Percentiles rank a stretch among this genome's conserved stretches.
phyloP scores from a whole-genome alignment of 257 asterid species.

The Nicotiana tabacum region DNA sequence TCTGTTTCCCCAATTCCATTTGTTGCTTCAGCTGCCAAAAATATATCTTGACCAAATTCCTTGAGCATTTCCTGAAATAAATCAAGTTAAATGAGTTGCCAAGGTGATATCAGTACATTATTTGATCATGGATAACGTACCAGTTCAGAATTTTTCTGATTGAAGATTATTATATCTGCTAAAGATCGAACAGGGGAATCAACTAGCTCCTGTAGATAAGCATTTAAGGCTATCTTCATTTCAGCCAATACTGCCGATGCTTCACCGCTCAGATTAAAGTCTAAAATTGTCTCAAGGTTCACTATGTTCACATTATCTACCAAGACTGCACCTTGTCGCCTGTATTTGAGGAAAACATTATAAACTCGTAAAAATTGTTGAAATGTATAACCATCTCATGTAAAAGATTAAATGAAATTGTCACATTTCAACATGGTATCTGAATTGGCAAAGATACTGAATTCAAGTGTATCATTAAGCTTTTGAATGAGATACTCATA shows the following conservation, averaged over 20 bases:
- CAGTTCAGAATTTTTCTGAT: conserved; percentile 23
- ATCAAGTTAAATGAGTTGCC: neutral
- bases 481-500: neutral
- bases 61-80: conserved; percentile 30
- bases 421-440: neutral
- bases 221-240: conserved; percentile 33
- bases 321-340: conserved; percentile 36
- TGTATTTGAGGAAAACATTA: conserved; percentile 8
- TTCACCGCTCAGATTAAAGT: conserved; percentile 14
- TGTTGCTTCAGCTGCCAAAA: conserved; percentile 38
- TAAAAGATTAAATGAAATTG: neutral
- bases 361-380: neutral
- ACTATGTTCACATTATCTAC: conserved; percentile 31
- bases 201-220: conserved; percentile 30
- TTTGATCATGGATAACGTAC: conserved; percentile 18
- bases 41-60: conserved; percentile 31
- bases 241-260: conserved; percentile 21
- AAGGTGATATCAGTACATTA: neutral
- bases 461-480: neutral
- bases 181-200: conserved; percentile 40
- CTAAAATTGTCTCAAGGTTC: conserved; percentile 12
- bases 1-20: conserved; percentile 31
- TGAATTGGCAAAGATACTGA: neutral
- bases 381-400: neutral
- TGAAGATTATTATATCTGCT: conserved; percentile 35